Percentiles rank a stretch among this genome's conserved stretches.
Conservation (phyloP, 768 basidiomycete species). For the Collybia sordida region DNA sequence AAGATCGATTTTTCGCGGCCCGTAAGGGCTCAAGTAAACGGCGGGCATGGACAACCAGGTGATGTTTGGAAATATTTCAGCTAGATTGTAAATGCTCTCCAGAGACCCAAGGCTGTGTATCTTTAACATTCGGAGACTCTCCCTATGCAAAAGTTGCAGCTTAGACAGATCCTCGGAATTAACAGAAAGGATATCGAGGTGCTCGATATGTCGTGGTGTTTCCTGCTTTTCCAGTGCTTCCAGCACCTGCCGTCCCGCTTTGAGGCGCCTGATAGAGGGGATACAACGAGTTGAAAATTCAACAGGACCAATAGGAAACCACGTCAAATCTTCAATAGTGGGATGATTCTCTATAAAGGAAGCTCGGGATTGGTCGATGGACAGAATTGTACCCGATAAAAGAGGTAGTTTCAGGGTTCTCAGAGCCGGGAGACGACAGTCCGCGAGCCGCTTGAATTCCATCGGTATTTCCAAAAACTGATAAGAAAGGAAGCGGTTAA, state of each 20-base stretch:
- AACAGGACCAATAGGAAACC: constrained; percentile 41
- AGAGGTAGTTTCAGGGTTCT: constrained; percentile 40
- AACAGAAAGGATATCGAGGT: constrained; percentile 30
- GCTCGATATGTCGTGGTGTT: constrained; percentile 30
- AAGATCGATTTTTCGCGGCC: constrained; percentile 19
- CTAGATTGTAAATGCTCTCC: constrained; percentile 28
- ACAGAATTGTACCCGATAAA: constrained; percentile 35
- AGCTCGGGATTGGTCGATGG: constrained; percentile 32
- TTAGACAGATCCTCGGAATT: constrained; percentile 26
- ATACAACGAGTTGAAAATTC: constrained; percentile 32
- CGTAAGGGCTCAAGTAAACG: constrained; percentile 16
- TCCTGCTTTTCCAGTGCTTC: constrained; percentile 28
- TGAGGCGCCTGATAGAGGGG: constrained; percentile 39
- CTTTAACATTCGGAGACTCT: constrained; percentile 30
- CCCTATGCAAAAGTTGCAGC: constrained; percentile 27
- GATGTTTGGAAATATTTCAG: constrained; percentile 36
- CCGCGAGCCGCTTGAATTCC: constrained; percentile 37
- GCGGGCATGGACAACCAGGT: constrained; percentile 39
- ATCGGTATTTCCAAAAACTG: constrained; percentile 47
- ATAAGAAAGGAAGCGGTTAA: background rate
- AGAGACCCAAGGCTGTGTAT: constrained; percentile 29
- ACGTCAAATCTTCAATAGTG: constrained; percentile 43
- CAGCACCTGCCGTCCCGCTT: constrained; percentile 32
- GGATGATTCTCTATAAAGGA: constrained; percentile 46
- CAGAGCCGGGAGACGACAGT: constrained; percentile 38